Base-by-base conservation (phyloP, 495 filamentous ascomycete species). In the Astrocystis sublimbata region DNA sequence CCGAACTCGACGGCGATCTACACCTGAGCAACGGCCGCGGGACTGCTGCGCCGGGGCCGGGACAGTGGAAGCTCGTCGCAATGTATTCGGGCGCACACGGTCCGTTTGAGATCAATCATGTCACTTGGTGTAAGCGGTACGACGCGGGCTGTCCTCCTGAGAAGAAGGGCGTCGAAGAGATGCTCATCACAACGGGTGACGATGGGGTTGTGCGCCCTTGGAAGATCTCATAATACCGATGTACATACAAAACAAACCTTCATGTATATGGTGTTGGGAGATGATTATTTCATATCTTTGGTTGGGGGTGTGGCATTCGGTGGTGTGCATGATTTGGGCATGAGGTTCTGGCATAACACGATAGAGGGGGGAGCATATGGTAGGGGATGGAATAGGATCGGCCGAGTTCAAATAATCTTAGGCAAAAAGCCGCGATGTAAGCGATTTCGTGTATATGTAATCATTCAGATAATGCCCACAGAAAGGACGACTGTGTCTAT, bases 31-130 rank as follows among this genome's bases (percentile, higher is more conserved):
- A 76, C 15, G 65, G 63, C 9, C 70, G 76, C 28, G 63, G 58
- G 23, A 57, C 60, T 40, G 59, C 52, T 35, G 52, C 60, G 60
- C 13, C 42, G 38, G 31, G 35, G 41, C 61, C 72, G 19, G 86
- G 82, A 6, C 81, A 83, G 52, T 97, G 94, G 93, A 76, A 78
- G 13, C 72, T 92, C 28, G 61, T 92, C 36, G 86, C 85, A 0
- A 83, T 85, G 33, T 61, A 90, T 1, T 79, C 86, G 33, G 85
- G 83, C 9, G 91, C 89, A 5, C 94, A 98, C 73, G 92, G 89
- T 0, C 89, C 94, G 5, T 97, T 92, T 71, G 94, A 98, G 74
- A 79, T 98, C 65, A 98, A 98, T 63, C 90, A 96, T 71, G 85
- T 92, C 31, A 84, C 84, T 7, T 98, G 94, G 93, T 86, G 86